Conservation (phyloP, 768 basidiomycete species). For the Suillus discolor region DNA sequence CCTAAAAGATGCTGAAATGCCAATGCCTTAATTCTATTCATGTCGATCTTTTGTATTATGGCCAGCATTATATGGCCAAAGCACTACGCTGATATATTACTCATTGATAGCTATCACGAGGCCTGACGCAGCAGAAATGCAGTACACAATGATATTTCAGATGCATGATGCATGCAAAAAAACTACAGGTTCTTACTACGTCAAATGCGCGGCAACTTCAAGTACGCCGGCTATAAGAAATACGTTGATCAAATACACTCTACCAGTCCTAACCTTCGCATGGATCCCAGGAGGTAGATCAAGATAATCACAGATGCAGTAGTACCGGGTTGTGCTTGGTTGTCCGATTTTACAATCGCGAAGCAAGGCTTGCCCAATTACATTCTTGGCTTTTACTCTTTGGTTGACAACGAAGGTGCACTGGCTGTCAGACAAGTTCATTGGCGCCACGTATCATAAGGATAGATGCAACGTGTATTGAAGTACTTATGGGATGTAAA, state of each 20-base stretch:
- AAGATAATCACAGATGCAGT: conserved; percentile 82
- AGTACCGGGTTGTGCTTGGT: conserved; percentile 72
- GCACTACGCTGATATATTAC: conserved; percentile 90
- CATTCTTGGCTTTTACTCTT: neutral
- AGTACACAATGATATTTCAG: conserved; percentile 44
- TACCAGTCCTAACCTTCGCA: conserved; percentile 60
- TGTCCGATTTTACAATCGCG: conserved; percentile 88
- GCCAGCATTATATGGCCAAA: conserved; percentile 94
- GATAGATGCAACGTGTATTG: neutral
- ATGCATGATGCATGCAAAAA: neutral
- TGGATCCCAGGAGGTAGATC: conserved; percentile 63
- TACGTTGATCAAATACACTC: conserved; percentile 75
- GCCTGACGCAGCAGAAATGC: conserved; percentile 81
- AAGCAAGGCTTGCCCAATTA: conserved; percentile 64
- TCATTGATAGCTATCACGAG: conserved; percentile 88
- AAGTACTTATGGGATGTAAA: neutral
- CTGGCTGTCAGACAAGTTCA: conserved; percentile 46
- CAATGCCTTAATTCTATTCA: conserved; percentile 61
- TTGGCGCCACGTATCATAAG: neutral
- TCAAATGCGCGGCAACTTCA: conserved; percentile 40
- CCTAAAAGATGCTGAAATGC: conserved; percentile 76
- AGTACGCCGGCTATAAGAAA: conserved; percentile 66
- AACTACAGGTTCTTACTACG: conserved; percentile 61
- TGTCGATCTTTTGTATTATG: conserved; percentile 83
- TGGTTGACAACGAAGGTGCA: no score